phyloP scores from a whole-genome alignment of 2,329 filamentous ascomycete genomes.

The Colletotrichum sp. region DNA sequence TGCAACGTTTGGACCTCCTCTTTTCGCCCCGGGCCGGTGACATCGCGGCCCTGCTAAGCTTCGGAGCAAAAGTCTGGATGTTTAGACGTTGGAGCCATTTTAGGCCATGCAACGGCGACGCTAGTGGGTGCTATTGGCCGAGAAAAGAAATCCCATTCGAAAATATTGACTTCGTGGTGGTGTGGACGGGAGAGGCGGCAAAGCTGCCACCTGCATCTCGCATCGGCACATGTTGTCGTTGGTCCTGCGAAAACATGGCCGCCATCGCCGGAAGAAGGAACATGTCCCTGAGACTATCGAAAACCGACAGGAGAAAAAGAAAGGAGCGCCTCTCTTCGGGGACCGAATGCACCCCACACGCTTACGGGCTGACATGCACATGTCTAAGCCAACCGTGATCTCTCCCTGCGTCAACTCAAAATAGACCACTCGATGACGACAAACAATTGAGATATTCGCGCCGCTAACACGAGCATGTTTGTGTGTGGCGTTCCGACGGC shows the following conservation, averaged over 20 bases:
- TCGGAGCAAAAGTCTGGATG: not conserved
- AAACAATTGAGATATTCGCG: not conserved
- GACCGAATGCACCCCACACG: not conserved
- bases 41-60: not conserved
- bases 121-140: constrained; percentile 11
- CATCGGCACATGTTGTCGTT: not conserved
- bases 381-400: not conserved
- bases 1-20: not conserved
- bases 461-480: not conserved
- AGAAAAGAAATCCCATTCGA: not conserved
- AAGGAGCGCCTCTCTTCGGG: not conserved
- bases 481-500: not conserved
- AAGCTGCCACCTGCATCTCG: not conserved
- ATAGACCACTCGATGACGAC: not conserved
- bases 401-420: not conserved
- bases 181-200: constrained; percentile 5
- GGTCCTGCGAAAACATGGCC: not conserved
- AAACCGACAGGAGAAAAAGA: not conserved
- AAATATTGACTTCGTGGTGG: not conserved
- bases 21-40: not conserved
- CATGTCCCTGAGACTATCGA: constrained; percentile 2
- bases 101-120: not conserved
- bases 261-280: not conserved
- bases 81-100: not conserved
- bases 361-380: not conserved